A percentile compares a stretch with the other conserved stretches of the same genome.
These are phyloP conservation scores for Neurospora tetraspora DNA, from an alignment of 495 filamentous ascomycete genomes.

Conservation along the genomic window DNA sequence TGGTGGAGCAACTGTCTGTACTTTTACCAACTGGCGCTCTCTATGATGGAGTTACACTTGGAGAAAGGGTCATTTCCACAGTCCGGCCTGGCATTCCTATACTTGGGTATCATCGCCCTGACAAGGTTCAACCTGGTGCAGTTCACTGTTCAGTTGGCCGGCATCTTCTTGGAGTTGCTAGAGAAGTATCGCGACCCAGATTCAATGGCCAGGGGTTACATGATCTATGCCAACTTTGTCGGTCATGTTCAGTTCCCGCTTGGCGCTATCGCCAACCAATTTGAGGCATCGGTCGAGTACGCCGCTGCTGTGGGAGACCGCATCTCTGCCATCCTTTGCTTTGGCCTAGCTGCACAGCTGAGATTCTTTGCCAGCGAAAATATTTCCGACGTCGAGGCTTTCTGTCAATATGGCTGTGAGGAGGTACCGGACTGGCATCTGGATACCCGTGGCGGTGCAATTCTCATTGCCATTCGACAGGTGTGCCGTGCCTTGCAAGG, in stretches of 20 bases:
- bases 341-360: constrained; percentile 60
- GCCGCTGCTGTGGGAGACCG: constrained; percentile 63
- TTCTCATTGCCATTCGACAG: constrained; percentile 62
- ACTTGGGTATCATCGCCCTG: constrained; percentile 63
- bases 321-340: constrained; percentile 62
- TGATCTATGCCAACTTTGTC: constrained; percentile 63
- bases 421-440: constrained; percentile 65
- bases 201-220: constrained; percentile 59
- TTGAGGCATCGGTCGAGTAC: constrained; percentile 63
- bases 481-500: constrained; percentile 72
- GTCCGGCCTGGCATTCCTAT: constrained; percentile 63
- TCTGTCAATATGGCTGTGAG: constrained; percentile 61
- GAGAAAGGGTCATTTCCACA: constrained; percentile 58
- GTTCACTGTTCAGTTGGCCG: constrained; percentile 56
- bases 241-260: constrained; percentile 61
- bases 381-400: constrained; percentile 62
- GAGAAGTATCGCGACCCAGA: constrained; percentile 57
- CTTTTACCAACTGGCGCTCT: constrained; percentile 67
- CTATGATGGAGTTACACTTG: constrained; percentile 62
- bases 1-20: constrained; percentile 70
- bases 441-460: constrained; percentile 70
- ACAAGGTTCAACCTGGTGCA: constrained; percentile 63
- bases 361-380: constrained; percentile 68
- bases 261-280: constrained; percentile 44
- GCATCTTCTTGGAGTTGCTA: constrained; percentile 54